These are phyloP conservation scores for Ocimum tenuiflorum DNA, from an alignment of 257 asterid genomes.

Conservation along the genomic window DNA sequence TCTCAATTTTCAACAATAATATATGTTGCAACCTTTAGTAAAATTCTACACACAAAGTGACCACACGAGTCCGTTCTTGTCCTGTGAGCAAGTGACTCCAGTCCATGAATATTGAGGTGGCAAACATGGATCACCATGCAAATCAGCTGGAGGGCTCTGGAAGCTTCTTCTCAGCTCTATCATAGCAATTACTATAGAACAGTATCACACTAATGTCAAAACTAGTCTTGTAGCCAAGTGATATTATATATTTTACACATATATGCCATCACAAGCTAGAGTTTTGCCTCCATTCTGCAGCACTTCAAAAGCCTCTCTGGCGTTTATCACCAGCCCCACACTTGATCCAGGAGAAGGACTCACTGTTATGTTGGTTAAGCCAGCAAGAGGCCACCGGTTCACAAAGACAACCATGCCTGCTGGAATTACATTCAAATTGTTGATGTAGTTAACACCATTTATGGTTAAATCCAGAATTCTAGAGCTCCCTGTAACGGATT, in stretches of 20 bases:
- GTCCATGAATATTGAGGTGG: slow-evolving; percentile 72
- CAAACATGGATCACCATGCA: slow-evolving; percentile 91
- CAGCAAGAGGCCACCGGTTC: slow-evolving; percentile 67
- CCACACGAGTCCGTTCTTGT: slow-evolving; percentile 49
- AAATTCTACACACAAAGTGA: slow-evolving; percentile 48
- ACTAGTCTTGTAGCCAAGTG: background rate
- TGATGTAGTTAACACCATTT: slow-evolving; percentile 51
- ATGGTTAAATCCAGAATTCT: slow-evolving; percentile 48
- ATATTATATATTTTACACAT: too few relatives aligned
- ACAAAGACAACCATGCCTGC: slow-evolving; percentile 60
- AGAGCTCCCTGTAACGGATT: slow-evolving; percentile 37
- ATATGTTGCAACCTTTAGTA: background rate
- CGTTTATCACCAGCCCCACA: slow-evolving; percentile 67
- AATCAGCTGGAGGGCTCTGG: slow-evolving; percentile 65
- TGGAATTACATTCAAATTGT: slow-evolving; percentile 45
- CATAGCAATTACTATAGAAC: slow-evolving; percentile 48
- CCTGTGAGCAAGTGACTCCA: slow-evolving; percentile 71
- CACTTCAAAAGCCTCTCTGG: slow-evolving; percentile 69
- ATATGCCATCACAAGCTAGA: slow-evolving; percentile 72
- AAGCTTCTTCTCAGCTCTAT: slow-evolving; percentile 52
- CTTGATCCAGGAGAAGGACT: slow-evolving; percentile 55
- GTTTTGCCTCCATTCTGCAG: slow-evolving; percentile 62
- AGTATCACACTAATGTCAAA: background rate
- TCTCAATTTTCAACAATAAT: too few relatives aligned
- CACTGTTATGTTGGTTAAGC: slow-evolving; percentile 56